Evolutionary conservation across 257 asterid species (phyloP), one percentile per base, ranked within the genome.

Genomic region (Plantago elongata): DNA sequence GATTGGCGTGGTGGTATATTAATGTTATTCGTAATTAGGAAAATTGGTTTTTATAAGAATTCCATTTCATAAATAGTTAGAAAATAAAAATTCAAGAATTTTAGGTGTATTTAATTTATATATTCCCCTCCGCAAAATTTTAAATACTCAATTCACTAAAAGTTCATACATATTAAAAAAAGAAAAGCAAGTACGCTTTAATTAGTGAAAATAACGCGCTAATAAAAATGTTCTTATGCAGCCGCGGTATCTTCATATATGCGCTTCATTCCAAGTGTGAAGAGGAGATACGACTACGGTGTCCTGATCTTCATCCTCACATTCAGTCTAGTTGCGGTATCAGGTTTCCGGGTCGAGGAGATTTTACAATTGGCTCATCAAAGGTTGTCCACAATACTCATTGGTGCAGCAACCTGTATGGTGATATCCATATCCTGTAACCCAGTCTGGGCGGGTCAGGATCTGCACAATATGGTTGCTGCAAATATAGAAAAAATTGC

Each of bases 381-480:
- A 9, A 78, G 97, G 45, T 66, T 90, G 4, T 72, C 87, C 22
- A 84, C 95, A 0, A 79, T 87, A 17, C 67, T 83, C 13, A 72
- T 87, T 22, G 97, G 96, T 3, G 86, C 71, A 40, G 82, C 78
- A 0, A 69, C 93, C 0, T 90, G 97, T 46, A 73, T 90, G 57
- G 15, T 81, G 1, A 70, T 82, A 18, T 90, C 96, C 68, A 37
- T 83, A 18, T 68, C 72, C 71, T 40, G 79, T 45, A 77, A 63
- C 69, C 97, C 97, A 1, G 97, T 79, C 40, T 90, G 97, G 97
- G 97, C 97, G 17, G 97, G 97, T 10, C 79, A 75, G 54, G 96
- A 90, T 77, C 63, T 90, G 67, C 97, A 90, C 54, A 67, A 67
- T 14, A 49, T 75, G 13, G 4, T 76, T 22, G 72, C 82, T 62